Evolutionary conservation across 306 rosid species (phyloP).

Genomic region (Carpinus viminea): DNA sequence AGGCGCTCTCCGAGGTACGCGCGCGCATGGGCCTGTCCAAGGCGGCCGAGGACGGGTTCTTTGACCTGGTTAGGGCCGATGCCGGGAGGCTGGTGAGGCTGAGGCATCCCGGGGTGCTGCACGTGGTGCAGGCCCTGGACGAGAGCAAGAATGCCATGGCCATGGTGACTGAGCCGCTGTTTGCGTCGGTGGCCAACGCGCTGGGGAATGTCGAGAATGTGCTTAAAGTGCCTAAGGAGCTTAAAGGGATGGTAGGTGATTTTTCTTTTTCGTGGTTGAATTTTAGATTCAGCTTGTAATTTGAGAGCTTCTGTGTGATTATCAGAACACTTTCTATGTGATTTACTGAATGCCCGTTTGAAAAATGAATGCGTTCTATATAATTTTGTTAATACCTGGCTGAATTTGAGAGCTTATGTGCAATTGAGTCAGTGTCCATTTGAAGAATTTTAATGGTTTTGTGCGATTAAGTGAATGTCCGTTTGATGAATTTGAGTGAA

Average conservation of each 20-base stretch:
- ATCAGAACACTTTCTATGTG: neutral
- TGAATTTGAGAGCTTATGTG: neutral
- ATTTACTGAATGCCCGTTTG: neutral
- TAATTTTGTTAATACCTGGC: neutral
- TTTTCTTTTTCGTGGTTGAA: neutral
- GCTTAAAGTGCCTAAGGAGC: conserved; percentile 75
- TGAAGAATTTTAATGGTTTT: neutral
- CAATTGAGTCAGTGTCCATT: neutral
- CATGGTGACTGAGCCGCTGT: conserved; percentile 93
- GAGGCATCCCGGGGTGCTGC: conserved; percentile 91
- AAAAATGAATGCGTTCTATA: neutral
- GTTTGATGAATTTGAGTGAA: neutral
- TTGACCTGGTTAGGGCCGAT: conserved; percentile 81
- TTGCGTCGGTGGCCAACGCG: conserved; percentile 87
- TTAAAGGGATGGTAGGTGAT: conserved; percentile 74
- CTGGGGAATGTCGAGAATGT: conserved; percentile 75
- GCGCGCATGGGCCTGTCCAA: conserved; percentile 70
- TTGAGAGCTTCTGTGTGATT: neutral
- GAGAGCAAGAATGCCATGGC: conserved; percentile 99
- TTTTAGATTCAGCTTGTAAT: neutral
- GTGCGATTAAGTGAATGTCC: neutral
- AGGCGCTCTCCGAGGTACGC: conserved; percentile 65
- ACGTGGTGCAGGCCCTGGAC: conserved; percentile 91
- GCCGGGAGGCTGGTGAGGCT: conserved; percentile 77
- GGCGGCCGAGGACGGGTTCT: conserved; percentile 77